Conservation (phyloP, 768 basidiomycete genomes). For the Favolaschia claudopus region DNA sequence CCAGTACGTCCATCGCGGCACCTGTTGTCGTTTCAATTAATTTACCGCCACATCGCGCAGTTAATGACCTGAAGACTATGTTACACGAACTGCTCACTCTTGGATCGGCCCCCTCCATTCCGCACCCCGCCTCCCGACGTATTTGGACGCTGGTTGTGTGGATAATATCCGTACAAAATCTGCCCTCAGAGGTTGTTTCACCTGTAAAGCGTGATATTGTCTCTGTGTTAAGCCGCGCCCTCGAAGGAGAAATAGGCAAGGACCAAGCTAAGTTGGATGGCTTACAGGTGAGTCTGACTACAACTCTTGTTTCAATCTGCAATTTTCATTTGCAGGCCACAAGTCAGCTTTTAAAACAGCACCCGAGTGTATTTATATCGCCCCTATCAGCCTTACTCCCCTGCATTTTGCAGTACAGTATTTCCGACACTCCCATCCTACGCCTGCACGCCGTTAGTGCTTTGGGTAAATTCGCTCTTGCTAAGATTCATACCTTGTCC, state of each 20-base stretch:
- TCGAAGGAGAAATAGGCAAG: slow-evolving; percentile 37
- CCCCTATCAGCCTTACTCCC: slow-evolving; percentile 60
- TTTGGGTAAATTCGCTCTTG: slow-evolving; percentile 61
- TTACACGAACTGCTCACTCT: slow-evolving; percentile 55
- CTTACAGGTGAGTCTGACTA: slow-evolving; percentile 32
- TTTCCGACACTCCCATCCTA: slow-evolving; percentile 33
- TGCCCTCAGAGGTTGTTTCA: slow-evolving; percentile 51
- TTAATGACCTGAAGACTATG: slow-evolving; percentile 50
- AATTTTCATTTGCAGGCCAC: slow-evolving; percentile 38
- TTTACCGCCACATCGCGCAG: slow-evolving; percentile 36
- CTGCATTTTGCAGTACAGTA: slow-evolving; percentile 39
- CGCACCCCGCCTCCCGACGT: slow-evolving; percentile 50
- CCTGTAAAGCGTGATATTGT: slow-evolving; percentile 41
- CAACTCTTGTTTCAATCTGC: neutral
- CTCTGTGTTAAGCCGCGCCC: slow-evolving; percentile 42
- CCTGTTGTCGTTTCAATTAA: slow-evolving; percentile 8
- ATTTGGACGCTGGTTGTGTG: slow-evolving; percentile 56
- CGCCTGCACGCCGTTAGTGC: slow-evolving; percentile 65
- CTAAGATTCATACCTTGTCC: slow-evolving; percentile 36
- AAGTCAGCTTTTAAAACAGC: slow-evolving; percentile 42
- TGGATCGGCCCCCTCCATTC: slow-evolving; percentile 40
- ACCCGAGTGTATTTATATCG: slow-evolving; percentile 55
- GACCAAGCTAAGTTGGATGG: slow-evolving; percentile 30
- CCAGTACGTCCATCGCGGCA: slow-evolving; percentile 49
- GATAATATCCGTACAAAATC: slow-evolving; percentile 56